Evolutionary conservation across 139 green algal genomes (phyloP).

Genomic region (Pedinophyceae sp.): DNA sequence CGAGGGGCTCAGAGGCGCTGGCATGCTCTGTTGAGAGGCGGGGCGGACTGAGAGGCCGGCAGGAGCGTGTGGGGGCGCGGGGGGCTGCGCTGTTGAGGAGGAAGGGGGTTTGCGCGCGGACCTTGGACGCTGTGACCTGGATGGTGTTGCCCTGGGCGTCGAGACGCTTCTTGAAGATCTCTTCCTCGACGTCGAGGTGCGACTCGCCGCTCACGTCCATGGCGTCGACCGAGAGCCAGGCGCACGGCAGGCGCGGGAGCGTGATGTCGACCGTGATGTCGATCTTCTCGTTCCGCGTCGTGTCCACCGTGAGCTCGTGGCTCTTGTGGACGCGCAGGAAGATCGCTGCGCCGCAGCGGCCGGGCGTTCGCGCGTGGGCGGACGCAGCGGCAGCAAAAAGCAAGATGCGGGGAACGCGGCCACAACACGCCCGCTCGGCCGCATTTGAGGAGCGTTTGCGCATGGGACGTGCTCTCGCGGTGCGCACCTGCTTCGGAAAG

Average conservation of each 20-base stretch:
- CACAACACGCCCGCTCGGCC: not conserved
- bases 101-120: too few species aligned
- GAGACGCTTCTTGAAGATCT: constrained; percentile 29
- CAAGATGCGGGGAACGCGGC: not conserved
- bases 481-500: constrained; percentile 63
- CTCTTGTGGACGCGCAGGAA: constrained; percentile 45
- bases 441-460: not conserved
- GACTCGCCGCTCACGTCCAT: constrained; percentile 94
- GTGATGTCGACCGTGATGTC: constrained; percentile 86
- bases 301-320: constrained; percentile 80
- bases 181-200: constrained; percentile 71
- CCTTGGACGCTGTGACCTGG: too few species aligned
- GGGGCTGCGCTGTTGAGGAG: too few species aligned
- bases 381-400: not conserved
- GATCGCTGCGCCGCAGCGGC: constrained; percentile 30
- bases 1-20: too few species aligned
- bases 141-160: constrained; percentile 27
- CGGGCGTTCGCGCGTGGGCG: not conserved
- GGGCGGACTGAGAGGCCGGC: too few species aligned
- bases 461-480: not conserved
- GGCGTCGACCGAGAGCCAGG: constrained; percentile 77
- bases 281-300: constrained; percentile 62
- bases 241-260: constrained; percentile 74
- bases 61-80: too few species aligned
- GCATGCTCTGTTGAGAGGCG: too few species aligned